Evolutionary conservation across 768 basidiomycete genomes (phyloP).

Genomic region (Tephrocybe sp.): DNA sequence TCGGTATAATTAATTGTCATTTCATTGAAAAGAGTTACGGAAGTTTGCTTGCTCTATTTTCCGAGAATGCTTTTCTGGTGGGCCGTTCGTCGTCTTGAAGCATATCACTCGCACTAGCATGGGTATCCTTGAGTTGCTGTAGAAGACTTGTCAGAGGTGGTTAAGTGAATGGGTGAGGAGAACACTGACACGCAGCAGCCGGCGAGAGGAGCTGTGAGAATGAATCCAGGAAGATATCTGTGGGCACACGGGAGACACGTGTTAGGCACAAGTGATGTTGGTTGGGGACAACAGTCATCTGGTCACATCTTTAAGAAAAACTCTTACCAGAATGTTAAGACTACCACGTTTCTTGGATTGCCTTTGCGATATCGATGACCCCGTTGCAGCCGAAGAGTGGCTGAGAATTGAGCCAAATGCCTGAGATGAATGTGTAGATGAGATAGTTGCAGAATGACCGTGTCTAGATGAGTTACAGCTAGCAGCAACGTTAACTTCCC

Average conservation of each 20-base stretch:
- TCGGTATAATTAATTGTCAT: slow-evolving; percentile 8
- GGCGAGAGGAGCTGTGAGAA: slow-evolving; percentile 35
- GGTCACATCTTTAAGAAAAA: slow-evolving; percentile 31
- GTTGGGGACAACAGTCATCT: slow-evolving; percentile 13
- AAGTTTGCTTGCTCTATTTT: slow-evolving; percentile 40
- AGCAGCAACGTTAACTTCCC: not conserved
- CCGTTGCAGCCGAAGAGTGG: slow-evolving; percentile 8
- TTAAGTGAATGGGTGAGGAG: not conserved
- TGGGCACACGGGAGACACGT: slow-evolving; percentile 38
- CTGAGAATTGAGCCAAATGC: slow-evolving; percentile 8
- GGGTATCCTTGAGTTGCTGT: slow-evolving; percentile 3
- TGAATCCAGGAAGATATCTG: slow-evolving; percentile 40
- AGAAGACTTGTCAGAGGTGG: not conserved
- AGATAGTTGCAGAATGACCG: slow-evolving; percentile 4
- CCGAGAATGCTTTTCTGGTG: slow-evolving; percentile 37
- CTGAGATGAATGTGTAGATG: slow-evolving; percentile 5
- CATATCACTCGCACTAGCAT: slow-evolving; percentile 17
- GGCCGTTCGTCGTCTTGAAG: slow-evolving; percentile 34
- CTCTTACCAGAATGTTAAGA: slow-evolving; percentile 24
- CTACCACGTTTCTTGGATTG: slow-evolving; percentile 17
- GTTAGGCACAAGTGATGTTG: slow-evolving; percentile 36
- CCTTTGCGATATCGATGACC: slow-evolving; percentile 11
- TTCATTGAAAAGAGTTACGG: slow-evolving; percentile 6
- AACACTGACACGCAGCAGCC: slow-evolving; percentile 26
- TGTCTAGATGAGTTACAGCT: not conserved